Evolutionary conservation across 768 basidiomycete genomes (phyloP).

Genomic region (Boletus barrowsii): DNA sequence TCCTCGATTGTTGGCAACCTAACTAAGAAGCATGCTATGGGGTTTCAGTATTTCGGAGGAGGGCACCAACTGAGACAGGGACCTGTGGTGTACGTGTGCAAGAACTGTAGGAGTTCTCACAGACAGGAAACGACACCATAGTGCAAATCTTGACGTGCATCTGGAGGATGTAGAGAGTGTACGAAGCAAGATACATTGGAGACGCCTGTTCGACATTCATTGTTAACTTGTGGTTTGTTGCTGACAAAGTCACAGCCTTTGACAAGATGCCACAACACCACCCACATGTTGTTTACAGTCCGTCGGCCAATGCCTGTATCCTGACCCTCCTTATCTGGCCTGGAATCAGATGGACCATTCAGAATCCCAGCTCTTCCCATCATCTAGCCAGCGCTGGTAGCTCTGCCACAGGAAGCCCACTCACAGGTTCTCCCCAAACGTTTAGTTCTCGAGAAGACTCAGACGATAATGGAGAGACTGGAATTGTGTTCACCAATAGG

Average conservation of each 20-base stretch:
- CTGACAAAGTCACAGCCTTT: constrained; percentile 3
- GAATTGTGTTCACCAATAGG: constrained; percentile 22
- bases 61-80: constrained; percentile 24
- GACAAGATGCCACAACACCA: constrained; percentile 16
- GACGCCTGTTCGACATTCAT: too few species aligned
- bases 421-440: constrained; percentile 47
- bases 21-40: constrained; percentile 48
- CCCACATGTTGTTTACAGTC: constrained; percentile 81
- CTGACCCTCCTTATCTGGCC: constrained; percentile 57
- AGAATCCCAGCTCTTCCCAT: constrained; percentile 60
- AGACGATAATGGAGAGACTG: constrained; percentile 24
- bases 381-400: constrained; percentile 42
- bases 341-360: constrained; percentile 59
- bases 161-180: neutral
- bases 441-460: constrained; percentile 25
- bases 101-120: neutral
- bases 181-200: neutral
- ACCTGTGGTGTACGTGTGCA: neutral
- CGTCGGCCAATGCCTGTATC: constrained; percentile 73
- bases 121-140: too few species aligned
- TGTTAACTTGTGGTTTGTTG: neutral
- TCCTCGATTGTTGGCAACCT: constrained; percentile 50
- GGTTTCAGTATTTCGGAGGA: constrained; percentile 43
- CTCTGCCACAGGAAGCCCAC: constrained; percentile 53
- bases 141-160: neutral